Percentiles rank a stretch among this genome's conserved stretches.
phyloP scores from a whole-genome alignment of 2,329 filamentous ascomycete genomes.

The Sarocladium kiliense region DNA sequence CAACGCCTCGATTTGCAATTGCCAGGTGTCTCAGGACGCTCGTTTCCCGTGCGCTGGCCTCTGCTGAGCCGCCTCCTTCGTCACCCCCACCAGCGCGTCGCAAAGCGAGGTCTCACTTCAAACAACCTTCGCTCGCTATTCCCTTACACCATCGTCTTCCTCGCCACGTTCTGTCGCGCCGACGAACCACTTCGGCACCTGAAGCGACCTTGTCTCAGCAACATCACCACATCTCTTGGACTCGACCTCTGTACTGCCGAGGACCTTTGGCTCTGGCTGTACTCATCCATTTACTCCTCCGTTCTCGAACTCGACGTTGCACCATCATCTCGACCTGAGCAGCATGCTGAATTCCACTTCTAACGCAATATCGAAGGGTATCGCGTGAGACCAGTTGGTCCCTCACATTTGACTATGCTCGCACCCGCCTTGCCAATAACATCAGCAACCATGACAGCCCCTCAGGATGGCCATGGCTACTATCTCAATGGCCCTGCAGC shows the following conservation, averaged over 20 bases:
- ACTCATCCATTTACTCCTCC: not conserved
- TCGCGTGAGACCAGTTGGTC: slow-evolving; percentile 6
- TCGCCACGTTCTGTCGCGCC: not conserved
- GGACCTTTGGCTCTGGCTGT: too few species aligned
- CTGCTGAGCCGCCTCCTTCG: not conserved
- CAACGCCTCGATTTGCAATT: not conserved
- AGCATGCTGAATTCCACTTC: slow-evolving; percentile 19
- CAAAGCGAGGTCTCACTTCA: not conserved
- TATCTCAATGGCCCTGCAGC: slow-evolving; percentile 21
- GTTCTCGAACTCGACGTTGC: not conserved
- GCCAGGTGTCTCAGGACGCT: not conserved
- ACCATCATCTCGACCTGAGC: slow-evolving; percentile 9
- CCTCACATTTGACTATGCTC: slow-evolving; percentile 20
- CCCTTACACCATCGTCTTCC: not conserved
- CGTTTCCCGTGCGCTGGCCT: not conserved
- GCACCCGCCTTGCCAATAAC: slow-evolving; percentile 20
- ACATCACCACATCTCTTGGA: not conserved
- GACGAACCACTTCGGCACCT: not conserved
- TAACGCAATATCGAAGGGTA: not conserved
- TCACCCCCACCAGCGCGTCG: slow-evolving; percentile 4
- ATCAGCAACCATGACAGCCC: slow-evolving; percentile 28
- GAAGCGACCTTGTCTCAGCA: slow-evolving; percentile 4
- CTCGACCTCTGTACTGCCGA: too few species aligned
- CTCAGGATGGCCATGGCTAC: slow-evolving; percentile 22
- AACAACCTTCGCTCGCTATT: not conserved